Evolutionary conservation across 495 filamentous ascomycete genomes (phyloP), one percentile per base, ranked within the genome.

Genomic region (Lichina pygmaea): DNA sequence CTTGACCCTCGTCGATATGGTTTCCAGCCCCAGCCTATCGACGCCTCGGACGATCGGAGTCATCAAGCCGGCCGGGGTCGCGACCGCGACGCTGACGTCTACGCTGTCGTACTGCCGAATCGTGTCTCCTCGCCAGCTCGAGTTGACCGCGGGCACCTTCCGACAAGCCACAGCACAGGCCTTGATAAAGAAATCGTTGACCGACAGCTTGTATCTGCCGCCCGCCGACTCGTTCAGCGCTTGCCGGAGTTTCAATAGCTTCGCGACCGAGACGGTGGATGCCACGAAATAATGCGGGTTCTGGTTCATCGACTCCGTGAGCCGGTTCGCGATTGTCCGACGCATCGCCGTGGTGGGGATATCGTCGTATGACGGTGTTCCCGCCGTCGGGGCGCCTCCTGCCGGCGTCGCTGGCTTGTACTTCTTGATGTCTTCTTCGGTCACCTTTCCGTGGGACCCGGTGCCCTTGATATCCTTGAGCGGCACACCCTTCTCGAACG

Each of bases 131-230:
- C 70, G 76, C 86, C 91, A 97, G 56, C 79, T 81, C 46, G 83
- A 86, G 71, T 97, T 97, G 60, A 91, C 91, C 48, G 78, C 72
- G 8, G 89, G 89, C 31, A 94, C 84, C 70, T 91, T 94, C 64
- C 77, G 76, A 56, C 76, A 81, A 45, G 89, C 91, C 48, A 78
- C 67, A 45, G 73, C 83, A 42, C 84, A 77, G 42, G 91, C 89
- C 71, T 99, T 99, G 70, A 99, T 79, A 37, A 99, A 67, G 72
- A 99, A 99, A 64, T 99, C 89, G 60, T 99, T 99, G 62, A 99
- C 80, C 12, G 84, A 93, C 34, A 99, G 82, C 72, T 93, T 95
- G 73, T 92, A 95, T 58, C 82, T 76, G 62, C 89, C 89, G 43
- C 91, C 79, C 7, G 81, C 62, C 17, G 78, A 74, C 55, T 73